Conservation (phyloP, 148 eudicot species). For the Spergularia bocconei region DNA sequence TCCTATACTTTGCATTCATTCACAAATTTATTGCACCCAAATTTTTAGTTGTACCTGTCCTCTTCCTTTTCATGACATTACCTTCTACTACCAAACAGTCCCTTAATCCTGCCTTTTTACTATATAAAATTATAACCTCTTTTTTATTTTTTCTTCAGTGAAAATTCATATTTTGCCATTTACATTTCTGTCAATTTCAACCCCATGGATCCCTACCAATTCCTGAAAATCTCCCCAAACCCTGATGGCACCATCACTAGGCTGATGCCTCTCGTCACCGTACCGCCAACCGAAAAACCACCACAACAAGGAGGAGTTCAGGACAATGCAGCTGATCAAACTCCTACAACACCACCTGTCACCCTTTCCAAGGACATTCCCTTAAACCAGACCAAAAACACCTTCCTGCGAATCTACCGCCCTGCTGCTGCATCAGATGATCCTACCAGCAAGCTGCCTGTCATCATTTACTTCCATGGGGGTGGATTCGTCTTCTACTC, state of each 20-base stretch:
- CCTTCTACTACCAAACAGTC: background rate
- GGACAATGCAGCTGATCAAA: background rate
- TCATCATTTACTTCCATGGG: slow-evolving; percentile 68
- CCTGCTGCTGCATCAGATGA: slow-evolving; percentile 24
- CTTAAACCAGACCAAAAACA: slow-evolving; percentile 41
- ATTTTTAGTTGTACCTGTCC: slow-evolving; percentile 14
- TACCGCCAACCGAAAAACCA: slow-evolving; percentile 31
- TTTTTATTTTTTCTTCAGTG: background rate
- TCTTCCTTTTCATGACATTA: background rate
- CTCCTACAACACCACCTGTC: background rate
- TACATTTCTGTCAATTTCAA: background rate
- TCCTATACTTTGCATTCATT: background rate
- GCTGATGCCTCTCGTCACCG: slow-evolving; percentile 26
- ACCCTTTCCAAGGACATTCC: slow-evolving; percentile 65
- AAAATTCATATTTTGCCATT: background rate
- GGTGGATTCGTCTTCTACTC: slow-evolving; percentile 74
- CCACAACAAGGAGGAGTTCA: background rate
- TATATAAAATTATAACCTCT: background rate
- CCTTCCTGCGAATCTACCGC: slow-evolving; percentile 68
- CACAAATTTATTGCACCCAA: slow-evolving; percentile 20
- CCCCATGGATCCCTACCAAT: slow-evolving; percentile 56
- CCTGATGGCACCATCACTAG: slow-evolving; percentile 70
- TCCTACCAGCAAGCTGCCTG: slow-evolving; percentile 44
- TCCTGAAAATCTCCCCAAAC: slow-evolving; percentile 55
- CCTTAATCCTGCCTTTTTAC: background rate